Percentiles rank a stretch among this genome's conserved stretches.
Conservation (phyloP, 2,329 filamentous ascomycete species). For the Penicillium psychrosexuale region DNA sequence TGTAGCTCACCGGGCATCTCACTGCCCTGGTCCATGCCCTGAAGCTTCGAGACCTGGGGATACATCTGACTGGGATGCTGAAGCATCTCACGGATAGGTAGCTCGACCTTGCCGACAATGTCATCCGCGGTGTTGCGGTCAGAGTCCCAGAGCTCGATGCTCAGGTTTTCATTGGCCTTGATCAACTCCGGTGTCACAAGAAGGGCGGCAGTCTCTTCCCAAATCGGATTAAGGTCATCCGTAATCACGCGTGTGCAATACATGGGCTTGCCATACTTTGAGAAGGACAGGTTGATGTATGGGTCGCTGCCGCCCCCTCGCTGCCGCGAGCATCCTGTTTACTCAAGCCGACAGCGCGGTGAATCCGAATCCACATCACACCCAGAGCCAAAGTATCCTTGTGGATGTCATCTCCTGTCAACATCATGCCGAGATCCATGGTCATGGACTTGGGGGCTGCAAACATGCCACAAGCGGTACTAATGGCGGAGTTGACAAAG, state of each 20-base stretch:
- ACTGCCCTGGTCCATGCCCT: slow-evolving; percentile 77
- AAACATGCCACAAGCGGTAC: slow-evolving; percentile 81
- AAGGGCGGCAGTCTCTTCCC: slow-evolving; percentile 82
- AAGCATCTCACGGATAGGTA: slow-evolving; percentile 92
- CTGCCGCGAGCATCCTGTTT: slow-evolving; percentile 86
- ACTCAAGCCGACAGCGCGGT: slow-evolving; percentile 80
- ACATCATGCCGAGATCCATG: slow-evolving; percentile 82
- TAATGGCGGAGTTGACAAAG: slow-evolving; percentile 94
- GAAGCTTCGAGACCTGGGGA: slow-evolving; percentile 77
- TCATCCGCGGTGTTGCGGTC: slow-evolving; percentile 91
- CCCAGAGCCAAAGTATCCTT: slow-evolving; percentile 82
- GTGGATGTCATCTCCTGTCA: slow-evolving; percentile 86
- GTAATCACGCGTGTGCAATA: slow-evolving; percentile 96
- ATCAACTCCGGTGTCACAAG: slow-evolving; percentile 86
- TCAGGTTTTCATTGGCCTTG: slow-evolving; percentile 88
- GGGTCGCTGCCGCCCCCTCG: slow-evolving; percentile 87
- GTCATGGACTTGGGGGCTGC: slow-evolving; percentile 94
- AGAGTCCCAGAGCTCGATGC: slow-evolving; percentile 93
- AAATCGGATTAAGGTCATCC: slow-evolving; percentile 88
- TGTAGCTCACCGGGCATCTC: slow-evolving; percentile 90
- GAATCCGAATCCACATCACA: slow-evolving; percentile 87
- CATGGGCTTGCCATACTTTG: slow-evolving; percentile 95
- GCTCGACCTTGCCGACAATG: slow-evolving; percentile 88
- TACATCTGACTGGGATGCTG: slow-evolving; percentile 93
- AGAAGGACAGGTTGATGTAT: slow-evolving; percentile 92